Conservation (phyloP, 768 basidiomycete species). For the Trametes punicea region DNA sequence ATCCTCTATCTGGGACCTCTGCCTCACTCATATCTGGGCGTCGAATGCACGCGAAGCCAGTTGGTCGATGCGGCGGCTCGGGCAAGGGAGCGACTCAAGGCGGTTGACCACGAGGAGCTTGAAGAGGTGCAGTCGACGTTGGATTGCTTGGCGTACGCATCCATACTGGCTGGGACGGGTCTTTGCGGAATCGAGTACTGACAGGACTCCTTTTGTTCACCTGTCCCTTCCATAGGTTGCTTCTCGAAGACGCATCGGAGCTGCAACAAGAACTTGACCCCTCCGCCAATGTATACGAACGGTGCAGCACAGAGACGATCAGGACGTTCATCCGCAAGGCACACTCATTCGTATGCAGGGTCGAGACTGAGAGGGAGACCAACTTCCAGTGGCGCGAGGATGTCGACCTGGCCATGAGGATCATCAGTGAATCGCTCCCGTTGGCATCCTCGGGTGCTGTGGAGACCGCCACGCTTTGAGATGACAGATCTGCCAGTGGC, state of each 20-base stretch:
- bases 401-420: background rate
- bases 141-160: background rate
- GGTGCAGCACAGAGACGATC: background rate
- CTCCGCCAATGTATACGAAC: background rate
- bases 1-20: background rate
- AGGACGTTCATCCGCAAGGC: background rate
- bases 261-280: background rate
- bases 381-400: background rate
- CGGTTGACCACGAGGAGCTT: background rate
- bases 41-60: background rate
- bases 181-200: too few relatives aligned
- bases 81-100: background rate
- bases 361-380: background rate
- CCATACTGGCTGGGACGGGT: background rate
- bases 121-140: background rate
- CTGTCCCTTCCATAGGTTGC: too few relatives aligned
- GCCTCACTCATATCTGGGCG: background rate
- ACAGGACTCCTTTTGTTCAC: too few relatives aligned
- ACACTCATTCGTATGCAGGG: background rate
- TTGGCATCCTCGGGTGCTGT: too few relatives aligned
- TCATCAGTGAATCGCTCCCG: too few relatives aligned
- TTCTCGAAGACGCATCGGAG: background rate
- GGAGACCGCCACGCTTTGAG: too few relatives aligned
- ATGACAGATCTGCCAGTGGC: too few relatives aligned
- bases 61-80: background rate